Percentiles rank a stretch among this genome's conserved stretches.
Evolutionary conservation across 2,329 filamentous ascomycete genomes (phyloP).

Genomic region (Stagonosporopsis tanaceti): DNA sequence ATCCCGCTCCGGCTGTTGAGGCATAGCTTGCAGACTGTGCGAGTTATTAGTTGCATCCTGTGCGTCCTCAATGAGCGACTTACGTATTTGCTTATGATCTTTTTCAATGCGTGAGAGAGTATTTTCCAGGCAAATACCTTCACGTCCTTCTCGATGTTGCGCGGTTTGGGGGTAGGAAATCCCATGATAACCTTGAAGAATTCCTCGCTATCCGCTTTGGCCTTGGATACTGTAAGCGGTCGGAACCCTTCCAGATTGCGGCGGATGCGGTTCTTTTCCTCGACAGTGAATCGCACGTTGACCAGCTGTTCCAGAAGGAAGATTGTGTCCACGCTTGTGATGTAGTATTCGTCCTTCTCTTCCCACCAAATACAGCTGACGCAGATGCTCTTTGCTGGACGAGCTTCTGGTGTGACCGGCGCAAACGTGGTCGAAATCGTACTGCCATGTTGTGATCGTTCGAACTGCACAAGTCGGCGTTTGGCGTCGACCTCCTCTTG

Average conservation of each 20-base stretch:
- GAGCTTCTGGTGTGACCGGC: slow-evolving; percentile 78
- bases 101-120: slow-evolving; percentile 85
- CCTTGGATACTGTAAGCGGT: slow-evolving; percentile 91
- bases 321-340: slow-evolving; percentile 97
- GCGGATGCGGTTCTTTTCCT: slow-evolving; percentile 98
- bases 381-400: slow-evolving; percentile 84
- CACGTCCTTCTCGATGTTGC: slow-evolving; percentile 98
- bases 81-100: slow-evolving; percentile 97
- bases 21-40: slow-evolving; percentile 71
- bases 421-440: slow-evolving; percentile 83
- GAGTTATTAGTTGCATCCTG: slow-evolving; percentile 46
- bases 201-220: slow-evolving; percentile 88
- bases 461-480: slow-evolving; percentile 88
- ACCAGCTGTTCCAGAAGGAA: slow-evolving; percentile 92
- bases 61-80: slow-evolving; percentile 47
- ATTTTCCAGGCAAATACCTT: slow-evolving; percentile 99
- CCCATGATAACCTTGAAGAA: slow-evolving; percentile 99
- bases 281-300: slow-evolving; percentile 85
- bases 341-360: slow-evolving; percentile 87
- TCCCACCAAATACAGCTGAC: slow-evolving; percentile 98
- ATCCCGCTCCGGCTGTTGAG: slow-evolving; percentile 65
- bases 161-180: slow-evolving; percentile 91
- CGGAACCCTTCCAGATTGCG: slow-evolving; percentile 95
- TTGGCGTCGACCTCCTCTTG: slow-evolving; percentile 80
- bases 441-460: slow-evolving; percentile 80